Conservation (phyloP, 805 yeast genomes). For the Lipomyces chichibuensis region DNA sequence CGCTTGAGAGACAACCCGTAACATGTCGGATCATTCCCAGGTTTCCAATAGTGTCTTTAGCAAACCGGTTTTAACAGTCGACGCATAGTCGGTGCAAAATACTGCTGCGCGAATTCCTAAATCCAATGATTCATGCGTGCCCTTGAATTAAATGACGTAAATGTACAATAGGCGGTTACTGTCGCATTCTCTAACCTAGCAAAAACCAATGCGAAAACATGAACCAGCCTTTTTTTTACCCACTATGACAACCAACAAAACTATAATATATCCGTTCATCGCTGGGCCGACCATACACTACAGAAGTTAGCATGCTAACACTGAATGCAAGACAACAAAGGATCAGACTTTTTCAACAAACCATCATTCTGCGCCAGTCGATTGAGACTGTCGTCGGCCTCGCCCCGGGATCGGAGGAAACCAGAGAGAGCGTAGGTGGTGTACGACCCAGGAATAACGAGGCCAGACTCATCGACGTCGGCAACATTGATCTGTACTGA, state of each 20-base stretch:
- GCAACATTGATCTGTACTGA: conserved; percentile 99
- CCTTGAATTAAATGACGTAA: not conserved
- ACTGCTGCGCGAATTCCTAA: not conserved
- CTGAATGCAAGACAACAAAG: conserved; percentile 63
- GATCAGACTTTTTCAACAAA: conserved; percentile 72
- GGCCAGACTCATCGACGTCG: conserved; percentile 96
- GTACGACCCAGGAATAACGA: conserved; percentile 86
- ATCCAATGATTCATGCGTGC: not conserved
- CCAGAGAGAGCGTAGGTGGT: conserved; percentile 97
- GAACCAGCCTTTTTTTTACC: not conserved
- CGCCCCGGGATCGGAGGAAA: conserved; percentile 98
- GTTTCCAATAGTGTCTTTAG: not conserved
- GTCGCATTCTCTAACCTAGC: not conserved
- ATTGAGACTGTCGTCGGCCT: conserved; percentile 98
- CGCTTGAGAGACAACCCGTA: not conserved
- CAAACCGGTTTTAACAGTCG: not conserved
- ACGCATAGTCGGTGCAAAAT: not conserved
- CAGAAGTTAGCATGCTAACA: conserved; percentile 12
- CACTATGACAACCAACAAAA: not conserved
- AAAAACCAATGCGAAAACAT: not conserved
- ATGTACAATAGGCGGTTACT: not conserved
- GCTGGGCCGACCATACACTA: conserved; percentile 41
- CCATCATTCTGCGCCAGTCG: conserved; percentile 99
- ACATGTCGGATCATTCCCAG: not conserved
- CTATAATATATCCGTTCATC: conserved; percentile 28